Percentiles rank a stretch among this genome's conserved stretches.
phyloP scores from a whole-genome alignment of 257 asterid genomes.

The Lycium ferocissimum region DNA sequence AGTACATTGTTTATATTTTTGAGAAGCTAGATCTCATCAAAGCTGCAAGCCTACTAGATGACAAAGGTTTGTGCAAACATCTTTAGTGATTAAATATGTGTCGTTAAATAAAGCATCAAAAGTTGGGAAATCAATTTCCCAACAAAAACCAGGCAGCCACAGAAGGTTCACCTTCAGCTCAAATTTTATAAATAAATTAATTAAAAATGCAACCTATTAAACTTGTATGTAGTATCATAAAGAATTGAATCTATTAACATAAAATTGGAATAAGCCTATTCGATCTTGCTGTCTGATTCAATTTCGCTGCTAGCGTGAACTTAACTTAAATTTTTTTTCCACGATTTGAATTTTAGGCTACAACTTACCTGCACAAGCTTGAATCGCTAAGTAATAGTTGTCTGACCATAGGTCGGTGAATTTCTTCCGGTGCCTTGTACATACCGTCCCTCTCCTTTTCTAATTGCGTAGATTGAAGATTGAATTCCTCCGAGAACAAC shows the following conservation, averaged over 20 bases:
- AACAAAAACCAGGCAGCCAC: not conserved
- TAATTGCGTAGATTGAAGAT: not conserved
- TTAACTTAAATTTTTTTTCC: too few species aligned
- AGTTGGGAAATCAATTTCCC: not conserved
- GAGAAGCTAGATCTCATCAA: slow-evolving; percentile 11
- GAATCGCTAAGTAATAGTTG: too few species aligned
- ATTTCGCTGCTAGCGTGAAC: too few species aligned
- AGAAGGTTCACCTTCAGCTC: not conserved
- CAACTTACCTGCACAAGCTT: too few species aligned
- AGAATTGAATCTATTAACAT: not conserved
- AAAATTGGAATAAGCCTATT: not conserved
- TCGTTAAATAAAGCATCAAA: not conserved
- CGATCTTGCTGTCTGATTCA: too few species aligned
- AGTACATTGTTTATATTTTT: not conserved
- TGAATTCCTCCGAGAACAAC: not conserved
- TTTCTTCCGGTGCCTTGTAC: not conserved
- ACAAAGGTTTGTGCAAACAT: not conserved
- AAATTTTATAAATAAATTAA: not conserved
- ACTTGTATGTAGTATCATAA: not conserved
- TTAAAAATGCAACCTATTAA: not conserved
- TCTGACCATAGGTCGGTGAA: not conserved
- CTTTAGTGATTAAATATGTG: not conserved
- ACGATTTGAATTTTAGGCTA: too few species aligned
- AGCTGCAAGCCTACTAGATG: not conserved
- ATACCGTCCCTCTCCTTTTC: not conserved